Conservation (phyloP, 192 early-diverging fungal species). For the Gamsiella multidivaricata region DNA sequence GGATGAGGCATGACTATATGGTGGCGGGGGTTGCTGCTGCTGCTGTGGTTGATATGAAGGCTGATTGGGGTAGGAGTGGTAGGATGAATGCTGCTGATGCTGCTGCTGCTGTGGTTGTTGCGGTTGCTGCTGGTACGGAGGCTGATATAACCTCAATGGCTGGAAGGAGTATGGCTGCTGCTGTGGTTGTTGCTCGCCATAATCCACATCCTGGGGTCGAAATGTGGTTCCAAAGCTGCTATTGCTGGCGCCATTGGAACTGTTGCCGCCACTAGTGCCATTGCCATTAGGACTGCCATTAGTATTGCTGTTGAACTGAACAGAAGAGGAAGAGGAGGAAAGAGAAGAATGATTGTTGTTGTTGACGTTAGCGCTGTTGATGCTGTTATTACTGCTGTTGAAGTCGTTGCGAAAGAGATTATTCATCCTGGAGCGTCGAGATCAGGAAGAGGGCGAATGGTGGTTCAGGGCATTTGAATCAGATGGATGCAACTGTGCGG, state of each 20-base stretch:
- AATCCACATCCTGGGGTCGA: not conserved
- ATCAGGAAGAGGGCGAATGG: not conserved
- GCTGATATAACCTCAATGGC: constrained; percentile 14
- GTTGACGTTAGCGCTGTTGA: not conserved
- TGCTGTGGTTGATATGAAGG: constrained; percentile 22
- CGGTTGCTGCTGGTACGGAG: constrained; percentile 18
- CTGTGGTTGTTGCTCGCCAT: not conserved
- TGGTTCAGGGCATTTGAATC: not conserved
- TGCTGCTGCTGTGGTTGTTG: constrained; percentile 25
- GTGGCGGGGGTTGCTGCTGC: constrained; percentile 18
- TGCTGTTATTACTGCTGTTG: constrained; percentile 7
- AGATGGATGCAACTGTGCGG: not conserved
- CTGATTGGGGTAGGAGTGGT: not conserved
- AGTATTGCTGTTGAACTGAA: not conserved
- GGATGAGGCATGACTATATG: not conserved
- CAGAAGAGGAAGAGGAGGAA: not conserved
- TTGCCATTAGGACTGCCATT: constrained; percentile 6
- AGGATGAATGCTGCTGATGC: constrained; percentile 2
- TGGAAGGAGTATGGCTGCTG: constrained; percentile 15
- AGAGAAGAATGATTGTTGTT: not conserved
- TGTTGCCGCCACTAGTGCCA: not conserved
- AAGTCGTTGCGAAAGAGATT: constrained; percentile 22
- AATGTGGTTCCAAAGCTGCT: constrained; percentile 1
- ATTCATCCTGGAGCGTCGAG: constrained; percentile 14
- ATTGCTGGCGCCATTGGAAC: constrained; percentile 1